Conservation (phyloP, 306 rosid genomes). For the Cicer bijugum region DNA sequence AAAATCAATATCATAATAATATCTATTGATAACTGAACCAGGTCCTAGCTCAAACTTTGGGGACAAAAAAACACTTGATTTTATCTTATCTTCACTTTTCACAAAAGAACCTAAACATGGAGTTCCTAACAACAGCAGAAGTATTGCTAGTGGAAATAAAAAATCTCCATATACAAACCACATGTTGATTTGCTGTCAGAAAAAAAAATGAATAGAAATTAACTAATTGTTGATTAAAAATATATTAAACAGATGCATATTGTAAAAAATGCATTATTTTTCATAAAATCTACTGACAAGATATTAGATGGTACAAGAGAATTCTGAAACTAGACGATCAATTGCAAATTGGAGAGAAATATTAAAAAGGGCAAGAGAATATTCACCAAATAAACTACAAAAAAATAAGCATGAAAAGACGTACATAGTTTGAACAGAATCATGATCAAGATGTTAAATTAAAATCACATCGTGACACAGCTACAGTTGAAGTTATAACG, state of each 20-base stretch:
- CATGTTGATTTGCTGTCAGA: slow-evolving; percentile 59
- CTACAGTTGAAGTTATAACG: too few relatives aligned
- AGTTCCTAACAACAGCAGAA: slow-evolving; percentile 42
- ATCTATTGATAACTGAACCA: slow-evolving; percentile 63
- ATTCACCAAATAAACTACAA: neutral
- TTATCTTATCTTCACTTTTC: slow-evolving; percentile 44
- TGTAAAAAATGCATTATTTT: neutral
- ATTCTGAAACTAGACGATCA: neutral
- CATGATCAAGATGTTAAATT: too few relatives aligned
- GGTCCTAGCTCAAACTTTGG: slow-evolving; percentile 66
- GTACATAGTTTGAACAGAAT: too few relatives aligned
- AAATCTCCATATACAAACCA: slow-evolving; percentile 24
- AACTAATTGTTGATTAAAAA: neutral
- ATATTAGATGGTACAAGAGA: neutral
- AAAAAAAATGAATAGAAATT: slow-evolving; percentile 26
- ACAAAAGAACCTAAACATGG: slow-evolving; percentile 46
- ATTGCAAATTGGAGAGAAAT: neutral
- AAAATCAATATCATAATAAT: slow-evolving; percentile 52
- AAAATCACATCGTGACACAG: too few relatives aligned
- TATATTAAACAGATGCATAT: slow-evolving; percentile 13
- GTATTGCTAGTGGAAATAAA: slow-evolving; percentile 38
- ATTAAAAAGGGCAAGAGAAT: neutral
- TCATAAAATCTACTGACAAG: neutral
- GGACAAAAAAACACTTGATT: slow-evolving; percentile 55
- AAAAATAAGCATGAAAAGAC: too few relatives aligned